Evolutionary conservation across 2,329 filamentous ascomycete genomes (phyloP), one percentile per base, ranked within the genome.

Genomic region (Purpureocillium takamizusanense): DNA sequence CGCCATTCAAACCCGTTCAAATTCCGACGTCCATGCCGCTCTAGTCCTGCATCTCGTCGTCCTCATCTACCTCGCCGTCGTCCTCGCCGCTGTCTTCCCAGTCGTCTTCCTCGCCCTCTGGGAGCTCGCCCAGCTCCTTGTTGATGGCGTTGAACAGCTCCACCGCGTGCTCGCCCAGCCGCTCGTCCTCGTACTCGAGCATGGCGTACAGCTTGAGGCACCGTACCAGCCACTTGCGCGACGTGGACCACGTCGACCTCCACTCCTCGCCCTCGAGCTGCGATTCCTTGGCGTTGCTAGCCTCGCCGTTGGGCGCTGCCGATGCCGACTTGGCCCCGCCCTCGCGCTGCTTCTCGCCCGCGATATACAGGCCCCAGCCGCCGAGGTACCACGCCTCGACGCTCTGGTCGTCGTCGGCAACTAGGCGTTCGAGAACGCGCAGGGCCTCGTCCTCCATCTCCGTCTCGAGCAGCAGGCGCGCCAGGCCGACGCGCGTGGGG

Each of bases 341-440:
- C 29, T 54, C 50, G 27, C 61, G 58, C 51, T 77, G 66, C 68
- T 82, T 85, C 57, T 85, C 76, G 10, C 83, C 85, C 45, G 84
- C 68, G 42, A 95, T 74, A 56, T 87, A 86, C 48, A 94, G 72
- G 51, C 87, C 89, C 86, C 90, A 97, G 4, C 92, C 94, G 32
- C 92, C 92, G 5, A 98, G 72, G 63, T 98, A 98, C 88, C 89
- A 95, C 14, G 86, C 84, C 63, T 98, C 92, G 15, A 98, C 85
- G 58, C 90, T 95, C 54, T 84, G 75, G 56, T 98, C 94, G 49
- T 98, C 90, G 57, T 98, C 92, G 28, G 76, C 70, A 30, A 94
- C 78, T 38, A 98, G 67, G 38, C 86, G 72, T 56, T 95, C 86
- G 38, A 95, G 67, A 3, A 97, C 88, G 40, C 84, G 77, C 41